phyloP scores from a whole-genome alignment of 2,329 filamentous ascomycete genomes.

The Magnaporthales sp. region DNA sequence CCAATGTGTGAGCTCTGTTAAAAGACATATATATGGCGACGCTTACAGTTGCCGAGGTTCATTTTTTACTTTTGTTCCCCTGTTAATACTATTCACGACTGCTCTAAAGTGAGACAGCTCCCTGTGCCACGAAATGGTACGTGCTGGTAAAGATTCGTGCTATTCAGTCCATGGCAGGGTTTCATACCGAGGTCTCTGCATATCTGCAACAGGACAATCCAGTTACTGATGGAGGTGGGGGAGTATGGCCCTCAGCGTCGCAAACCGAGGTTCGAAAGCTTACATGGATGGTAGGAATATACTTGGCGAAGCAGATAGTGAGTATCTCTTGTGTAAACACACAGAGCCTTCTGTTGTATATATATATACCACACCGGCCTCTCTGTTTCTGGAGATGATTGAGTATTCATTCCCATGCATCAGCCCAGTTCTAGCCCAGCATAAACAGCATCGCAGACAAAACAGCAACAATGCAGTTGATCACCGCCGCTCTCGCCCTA shows the following conservation, averaged over 20 bases:
- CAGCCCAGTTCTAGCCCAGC: not conserved
- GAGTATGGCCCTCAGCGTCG: not conserved
- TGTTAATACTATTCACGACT: not conserved
- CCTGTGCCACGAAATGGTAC: not conserved
- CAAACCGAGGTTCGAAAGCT: not conserved
- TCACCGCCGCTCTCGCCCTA: not conserved
- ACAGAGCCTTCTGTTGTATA: not conserved
- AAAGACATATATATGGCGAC: not conserved
- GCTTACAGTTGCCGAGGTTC: not conserved
- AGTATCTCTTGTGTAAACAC: not conserved
- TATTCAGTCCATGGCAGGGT: not conserved
- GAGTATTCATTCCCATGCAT: not conserved
- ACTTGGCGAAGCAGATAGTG: not conserved
- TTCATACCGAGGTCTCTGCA: not conserved
- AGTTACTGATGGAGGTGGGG: not conserved
- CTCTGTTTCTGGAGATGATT: not conserved
- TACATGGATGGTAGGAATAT: not conserved
- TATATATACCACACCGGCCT: not conserved
- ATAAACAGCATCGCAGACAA: not conserved
- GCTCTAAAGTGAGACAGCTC: not conserved
- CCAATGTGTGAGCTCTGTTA: not conserved
- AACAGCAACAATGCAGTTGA: not conserved
- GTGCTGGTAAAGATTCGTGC: not conserved
- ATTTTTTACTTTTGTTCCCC: too few species aligned
- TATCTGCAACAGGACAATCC: not conserved